Conservation (phyloP, 345 rosid species). For the Zanthoxylum bungeanum region DNA sequence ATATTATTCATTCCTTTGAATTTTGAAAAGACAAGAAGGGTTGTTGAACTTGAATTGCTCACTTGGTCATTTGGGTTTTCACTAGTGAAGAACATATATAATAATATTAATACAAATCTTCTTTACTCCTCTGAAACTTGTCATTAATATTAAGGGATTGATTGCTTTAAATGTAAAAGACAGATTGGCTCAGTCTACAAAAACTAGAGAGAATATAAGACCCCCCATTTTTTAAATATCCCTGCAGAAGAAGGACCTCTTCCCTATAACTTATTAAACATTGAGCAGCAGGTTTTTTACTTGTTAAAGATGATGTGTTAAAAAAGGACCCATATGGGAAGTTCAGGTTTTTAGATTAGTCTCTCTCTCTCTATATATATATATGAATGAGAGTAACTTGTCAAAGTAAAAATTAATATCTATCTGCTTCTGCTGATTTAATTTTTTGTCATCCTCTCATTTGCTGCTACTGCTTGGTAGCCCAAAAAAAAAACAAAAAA, state of each 20-base stretch:
- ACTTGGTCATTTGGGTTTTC: constrained; percentile 30
- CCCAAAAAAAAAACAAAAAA: no score
- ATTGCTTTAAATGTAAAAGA: constrained; percentile 35
- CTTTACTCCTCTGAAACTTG: constrained; percentile 32
- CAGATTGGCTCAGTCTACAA: constrained; percentile 27
- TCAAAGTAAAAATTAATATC: constrained; percentile 14
- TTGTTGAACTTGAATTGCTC: constrained; percentile 21
- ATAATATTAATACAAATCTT: constrained; percentile 18
- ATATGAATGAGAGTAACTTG: constrained; percentile 8
- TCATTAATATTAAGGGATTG: constrained; percentile 32
- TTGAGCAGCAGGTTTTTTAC: constrained; percentile 2
- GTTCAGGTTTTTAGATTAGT: constrained; percentile 19
- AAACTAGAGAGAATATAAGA: constrained; percentile 35
- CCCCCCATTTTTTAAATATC: constrained; percentile 31
- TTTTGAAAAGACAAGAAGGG: constrained; percentile 52
- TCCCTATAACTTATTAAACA: constrained; percentile 9
- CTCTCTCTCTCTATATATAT: no score
- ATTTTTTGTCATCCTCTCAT: constrained; percentile 24
- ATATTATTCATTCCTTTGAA: constrained; percentile 41
- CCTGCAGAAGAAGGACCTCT: constrained; percentile 18
- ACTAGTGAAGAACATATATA: constrained; percentile 16
- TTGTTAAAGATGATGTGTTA: background rate
- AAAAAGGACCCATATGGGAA: constrained; percentile 20
- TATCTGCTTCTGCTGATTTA: constrained; percentile 23
- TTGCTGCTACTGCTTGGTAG: constrained; percentile 20